Percentiles rank a stretch among this genome's conserved stretches.
phyloP scores from a whole-genome alignment of 495 filamentous ascomycete species.

The Xylaria curta region DNA sequence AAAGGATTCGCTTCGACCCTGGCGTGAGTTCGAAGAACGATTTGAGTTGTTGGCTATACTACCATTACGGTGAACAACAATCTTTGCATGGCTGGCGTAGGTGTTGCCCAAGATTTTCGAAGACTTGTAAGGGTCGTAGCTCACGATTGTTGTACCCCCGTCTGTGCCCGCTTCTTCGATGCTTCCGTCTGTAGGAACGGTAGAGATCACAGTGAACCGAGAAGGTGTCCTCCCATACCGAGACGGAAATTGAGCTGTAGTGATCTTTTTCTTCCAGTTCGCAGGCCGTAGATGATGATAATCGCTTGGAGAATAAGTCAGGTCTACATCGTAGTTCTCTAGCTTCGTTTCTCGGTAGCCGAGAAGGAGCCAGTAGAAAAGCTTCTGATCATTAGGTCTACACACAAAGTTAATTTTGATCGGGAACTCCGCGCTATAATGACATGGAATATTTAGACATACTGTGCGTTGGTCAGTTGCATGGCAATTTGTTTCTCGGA shows the following conservation, averaged over 20 bases:
- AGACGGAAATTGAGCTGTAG: conserved; percentile 57
- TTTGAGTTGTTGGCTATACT: conserved; percentile 33
- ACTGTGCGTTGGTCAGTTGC: conserved; percentile 71
- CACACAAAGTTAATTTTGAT: conserved; percentile 34
- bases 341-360: conserved; percentile 81
- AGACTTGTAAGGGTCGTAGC: conserved; percentile 86
- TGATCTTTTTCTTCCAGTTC: conserved; percentile 53
- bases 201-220: conserved; percentile 74
- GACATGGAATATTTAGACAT: conserved; percentile 36
- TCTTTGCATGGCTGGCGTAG: conserved; percentile 57
- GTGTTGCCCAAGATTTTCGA: conserved; percentile 59
- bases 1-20: conserved; percentile 28
- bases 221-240: conserved; percentile 64
- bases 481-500: conserved; percentile 72
- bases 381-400: conserved; percentile 84
- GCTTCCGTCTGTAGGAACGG: conserved; percentile 48
- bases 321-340: conserved; percentile 78
- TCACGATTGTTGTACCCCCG: conserved; percentile 48
- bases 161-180: conserved; percentile 32
- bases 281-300: conserved; percentile 76
- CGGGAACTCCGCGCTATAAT: conserved; percentile 17
- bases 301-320: conserved; percentile 83
- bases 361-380: conserved; percentile 85
- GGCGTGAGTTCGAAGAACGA: conserved; percentile 31
- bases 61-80: conserved; percentile 68